Conservation (phyloP, 495 filamentous ascomycete genomes). For the Copromyces sp. region DNA sequence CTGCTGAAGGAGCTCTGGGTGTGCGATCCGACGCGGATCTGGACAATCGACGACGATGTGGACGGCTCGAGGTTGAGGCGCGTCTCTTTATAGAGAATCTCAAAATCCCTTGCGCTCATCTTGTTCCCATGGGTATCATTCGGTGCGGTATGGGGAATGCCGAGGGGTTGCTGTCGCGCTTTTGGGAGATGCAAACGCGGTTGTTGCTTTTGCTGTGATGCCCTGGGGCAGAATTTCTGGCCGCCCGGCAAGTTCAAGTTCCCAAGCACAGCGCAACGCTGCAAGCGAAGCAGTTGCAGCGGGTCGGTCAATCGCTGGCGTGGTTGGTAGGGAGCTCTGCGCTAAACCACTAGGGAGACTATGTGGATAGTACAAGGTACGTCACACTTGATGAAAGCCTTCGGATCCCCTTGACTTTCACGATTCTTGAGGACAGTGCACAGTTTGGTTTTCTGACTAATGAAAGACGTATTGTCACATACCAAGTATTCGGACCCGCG, state of each 20-base stretch:
- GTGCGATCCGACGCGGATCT: conserved; percentile 56
- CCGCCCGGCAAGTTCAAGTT: conserved; percentile 13
- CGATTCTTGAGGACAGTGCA: too few species aligned
- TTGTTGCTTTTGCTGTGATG: conserved; percentile 9
- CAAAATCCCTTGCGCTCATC: conserved; percentile 33
- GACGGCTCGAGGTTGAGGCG: conserved; percentile 71
- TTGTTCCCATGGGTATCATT: conserved; percentile 25
- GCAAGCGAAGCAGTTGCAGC: not conserved
- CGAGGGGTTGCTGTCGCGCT: conserved; percentile 12
- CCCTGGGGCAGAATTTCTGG: conserved; percentile 17
- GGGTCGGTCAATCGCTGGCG: not conserved
- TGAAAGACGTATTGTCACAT: too few species aligned
- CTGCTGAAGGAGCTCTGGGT: conserved; percentile 27
- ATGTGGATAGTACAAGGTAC: not conserved
- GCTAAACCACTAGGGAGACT: not conserved
- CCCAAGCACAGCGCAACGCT: conserved; percentile 1
- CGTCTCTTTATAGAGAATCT: conserved; percentile 72
- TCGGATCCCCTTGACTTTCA: too few species aligned
- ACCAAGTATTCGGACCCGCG: too few species aligned
- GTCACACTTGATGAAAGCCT: not conserved
- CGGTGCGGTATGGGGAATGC: conserved; percentile 11
- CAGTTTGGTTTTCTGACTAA: too few species aligned
- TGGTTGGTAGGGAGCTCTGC: not conserved
- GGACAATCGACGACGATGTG: conserved; percentile 55
- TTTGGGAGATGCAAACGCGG: conserved; percentile 14